Conservation (phyloP, 768 basidiomycete species). For the Hebeloma cylindrosporum region DNA sequence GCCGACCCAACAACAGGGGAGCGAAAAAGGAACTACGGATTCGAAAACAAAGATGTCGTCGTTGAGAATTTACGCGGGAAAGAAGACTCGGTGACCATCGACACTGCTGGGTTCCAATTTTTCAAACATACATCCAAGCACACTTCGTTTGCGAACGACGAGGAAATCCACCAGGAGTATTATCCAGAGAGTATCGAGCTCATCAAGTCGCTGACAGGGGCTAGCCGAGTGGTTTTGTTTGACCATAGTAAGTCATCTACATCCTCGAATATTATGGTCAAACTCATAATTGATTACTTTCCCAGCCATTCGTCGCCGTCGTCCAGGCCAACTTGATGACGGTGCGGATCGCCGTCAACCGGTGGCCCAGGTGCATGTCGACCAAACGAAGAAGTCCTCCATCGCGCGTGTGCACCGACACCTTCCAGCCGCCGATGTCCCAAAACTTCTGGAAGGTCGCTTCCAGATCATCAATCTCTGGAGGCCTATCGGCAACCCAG, state of each 20-base stretch:
- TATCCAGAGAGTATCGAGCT: conserved; percentile 61
- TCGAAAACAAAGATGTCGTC: conserved; percentile 29
- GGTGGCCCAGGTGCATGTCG: conserved; percentile 46
- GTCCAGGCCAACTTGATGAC: conserved; percentile 37
- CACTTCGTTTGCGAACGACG: conserved; percentile 48
- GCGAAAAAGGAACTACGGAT: conserved; percentile 35
- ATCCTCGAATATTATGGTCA: neutral
- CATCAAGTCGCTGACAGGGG: conserved; percentile 60
- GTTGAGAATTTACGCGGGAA: conserved; percentile 58
- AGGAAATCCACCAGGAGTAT: conserved; percentile 53
- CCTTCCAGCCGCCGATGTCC: conserved; percentile 45
- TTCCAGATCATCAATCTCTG: conserved; percentile 64
- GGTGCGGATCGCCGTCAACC: conserved; percentile 43
- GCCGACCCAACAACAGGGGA: conserved; percentile 33
- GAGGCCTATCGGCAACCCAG: conserved; percentile 51
- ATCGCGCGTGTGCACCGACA: conserved; percentile 49
- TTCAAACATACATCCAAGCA: conserved; percentile 40
- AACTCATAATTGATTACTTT: neutral
- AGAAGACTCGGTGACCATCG: conserved; percentile 44
- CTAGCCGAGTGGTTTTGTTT: conserved; percentile 55
- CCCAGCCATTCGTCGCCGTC: conserved; percentile 46
- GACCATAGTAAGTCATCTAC: conserved; percentile 54
- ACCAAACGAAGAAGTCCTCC: conserved; percentile 48
- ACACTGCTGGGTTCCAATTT: conserved; percentile 54
- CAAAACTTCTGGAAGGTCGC: conserved; percentile 43